Percentiles rank a stretch among this genome's conserved stretches.
phyloP scores from a whole-genome alignment of 805 yeast genomes.

The Clavispora carvajalis region DNA sequence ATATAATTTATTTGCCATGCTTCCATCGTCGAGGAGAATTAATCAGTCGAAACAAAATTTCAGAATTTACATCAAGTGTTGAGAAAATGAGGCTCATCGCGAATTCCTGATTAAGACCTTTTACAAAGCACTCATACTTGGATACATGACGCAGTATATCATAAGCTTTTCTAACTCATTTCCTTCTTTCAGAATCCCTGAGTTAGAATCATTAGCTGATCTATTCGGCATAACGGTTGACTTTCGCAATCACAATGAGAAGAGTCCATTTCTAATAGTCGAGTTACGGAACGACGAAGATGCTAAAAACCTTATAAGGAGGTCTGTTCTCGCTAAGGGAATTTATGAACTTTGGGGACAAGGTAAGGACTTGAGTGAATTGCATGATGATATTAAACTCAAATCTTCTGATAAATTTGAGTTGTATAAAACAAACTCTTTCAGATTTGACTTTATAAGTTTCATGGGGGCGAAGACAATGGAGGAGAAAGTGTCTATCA shows the following conservation, averaged over 20 bases:
- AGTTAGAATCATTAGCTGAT: conserved; percentile 78
- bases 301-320: conserved; percentile 56
- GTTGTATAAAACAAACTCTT: conserved; percentile 43
- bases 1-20: too few relatives aligned
- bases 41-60: background rate
- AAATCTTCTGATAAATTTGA: conserved; percentile 29
- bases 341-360: conserved; percentile 84
- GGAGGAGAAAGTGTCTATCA: conserved; percentile 50
- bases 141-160: conserved; percentile 52
- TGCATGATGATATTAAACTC: conserved; percentile 49
- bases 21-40: too few relatives aligned
- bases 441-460: conserved; percentile 79
- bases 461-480: conserved; percentile 61
- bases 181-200: conserved; percentile 72
- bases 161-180: conserved; percentile 85
- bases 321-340: conserved; percentile 68
- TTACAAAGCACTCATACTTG: background rate
- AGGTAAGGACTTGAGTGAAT: conserved; percentile 48
- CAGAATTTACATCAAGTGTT: too few relatives aligned
- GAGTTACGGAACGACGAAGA: conserved; percentile 59
- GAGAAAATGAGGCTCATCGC: background rate
- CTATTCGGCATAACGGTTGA: conserved; percentile 54
- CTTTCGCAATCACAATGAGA: conserved; percentile 50
- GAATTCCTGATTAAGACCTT: background rate
- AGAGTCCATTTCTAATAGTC: conserved; percentile 67